phyloP scores from a whole-genome alignment of 1,284 basidiomycete genomes.

The Chondrostereum purpureum region DNA sequence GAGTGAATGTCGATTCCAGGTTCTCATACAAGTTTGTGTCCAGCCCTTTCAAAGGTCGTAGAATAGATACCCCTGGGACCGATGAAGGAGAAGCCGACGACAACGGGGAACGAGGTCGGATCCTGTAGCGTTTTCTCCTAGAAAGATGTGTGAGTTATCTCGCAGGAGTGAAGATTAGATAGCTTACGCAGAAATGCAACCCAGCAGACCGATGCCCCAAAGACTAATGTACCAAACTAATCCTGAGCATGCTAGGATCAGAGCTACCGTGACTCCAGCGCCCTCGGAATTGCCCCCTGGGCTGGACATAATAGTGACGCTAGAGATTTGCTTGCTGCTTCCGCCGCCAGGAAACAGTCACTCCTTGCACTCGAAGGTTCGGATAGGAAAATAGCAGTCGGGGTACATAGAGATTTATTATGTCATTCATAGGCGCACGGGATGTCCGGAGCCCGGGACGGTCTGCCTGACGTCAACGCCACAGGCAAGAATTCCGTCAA shows the following conservation, averaged over 20 bases:
- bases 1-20: conserved; percentile 82
- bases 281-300: too few relatives aligned
- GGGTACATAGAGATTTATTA: too few relatives aligned
- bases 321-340: too few relatives aligned
- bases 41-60: conserved; percentile 87
- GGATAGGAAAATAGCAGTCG: too few relatives aligned
- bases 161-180: conserved; percentile 1
- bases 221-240: conserved; percentile 68
- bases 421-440: too few relatives aligned
- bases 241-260: conserved; percentile 41
- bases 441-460: too few relatives aligned
- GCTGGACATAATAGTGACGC: too few relatives aligned
- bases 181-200: conserved; percentile 74
- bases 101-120: conserved; percentile 59
- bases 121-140: conserved; percentile 69
- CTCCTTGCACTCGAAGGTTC: too few relatives aligned
- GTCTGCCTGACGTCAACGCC: too few relatives aligned
- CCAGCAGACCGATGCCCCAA: conserved; percentile 73
- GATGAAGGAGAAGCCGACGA: conserved; percentile 41
- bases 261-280: too few relatives aligned
- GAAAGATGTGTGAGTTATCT: conserved; percentile 4
- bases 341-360: too few relatives aligned
- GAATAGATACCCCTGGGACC: conserved; percentile 83
- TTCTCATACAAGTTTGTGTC: conserved; percentile 93
- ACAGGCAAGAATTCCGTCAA: too few relatives aligned